These are phyloP conservation scores for Beauveria caledonica DNA, from an alignment of 2,329 filamentous ascomycete genomes.

Conservation along the genomic window DNA sequence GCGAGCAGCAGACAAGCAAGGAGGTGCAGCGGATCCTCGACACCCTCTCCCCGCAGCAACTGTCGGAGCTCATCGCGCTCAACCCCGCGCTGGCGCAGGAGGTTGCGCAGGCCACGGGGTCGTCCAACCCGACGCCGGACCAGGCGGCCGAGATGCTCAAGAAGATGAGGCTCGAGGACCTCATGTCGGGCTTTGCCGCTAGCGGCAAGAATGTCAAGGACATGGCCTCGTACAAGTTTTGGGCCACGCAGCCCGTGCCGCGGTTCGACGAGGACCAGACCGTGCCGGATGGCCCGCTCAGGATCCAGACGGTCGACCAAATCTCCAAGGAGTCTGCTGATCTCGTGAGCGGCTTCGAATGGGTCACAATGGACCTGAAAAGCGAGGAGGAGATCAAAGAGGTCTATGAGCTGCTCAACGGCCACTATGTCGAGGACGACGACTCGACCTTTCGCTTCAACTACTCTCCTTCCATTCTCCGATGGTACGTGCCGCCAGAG, in stretches of 20 bases:
- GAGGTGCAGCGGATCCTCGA: conserved; percentile 43
- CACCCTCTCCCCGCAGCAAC: conserved; percentile 46
- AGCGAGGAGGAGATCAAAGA: conserved; percentile 75
- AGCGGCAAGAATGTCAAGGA: conserved; percentile 87
- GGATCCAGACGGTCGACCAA: conserved; percentile 66
- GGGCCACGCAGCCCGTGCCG: conserved; percentile 93
- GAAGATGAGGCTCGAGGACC: conserved; percentile 59
- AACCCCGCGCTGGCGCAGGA: conserved; percentile 65
- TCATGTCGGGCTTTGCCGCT: conserved; percentile 67
- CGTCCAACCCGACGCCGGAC: conserved; percentile 28
- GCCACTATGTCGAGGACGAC: conserved; percentile 95
- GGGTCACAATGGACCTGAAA: conserved; percentile 82
- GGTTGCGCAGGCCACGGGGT: conserved; percentile 28
- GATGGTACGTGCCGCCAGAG: conserved; percentile 54
- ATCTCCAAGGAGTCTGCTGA: conserved; percentile 69
- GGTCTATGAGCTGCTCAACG: conserved; percentile 82
- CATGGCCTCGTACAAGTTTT: conserved; percentile 97
- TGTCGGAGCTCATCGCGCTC: conserved; percentile 59
- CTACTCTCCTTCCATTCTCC: conserved; percentile 80
- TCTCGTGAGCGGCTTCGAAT: conserved; percentile 80
- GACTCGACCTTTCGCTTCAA: conserved; percentile 98
- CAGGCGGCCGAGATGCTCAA: conserved; percentile 46
- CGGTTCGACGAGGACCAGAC: conserved; percentile 59
- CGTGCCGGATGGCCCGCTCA: conserved; percentile 73
- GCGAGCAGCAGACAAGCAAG: conserved; percentile 23